Evolutionary conservation across 2,329 filamentous ascomycete genomes (phyloP), one percentile per base, ranked within the genome.

Genomic region (Paecilomyces niveus): DNA sequence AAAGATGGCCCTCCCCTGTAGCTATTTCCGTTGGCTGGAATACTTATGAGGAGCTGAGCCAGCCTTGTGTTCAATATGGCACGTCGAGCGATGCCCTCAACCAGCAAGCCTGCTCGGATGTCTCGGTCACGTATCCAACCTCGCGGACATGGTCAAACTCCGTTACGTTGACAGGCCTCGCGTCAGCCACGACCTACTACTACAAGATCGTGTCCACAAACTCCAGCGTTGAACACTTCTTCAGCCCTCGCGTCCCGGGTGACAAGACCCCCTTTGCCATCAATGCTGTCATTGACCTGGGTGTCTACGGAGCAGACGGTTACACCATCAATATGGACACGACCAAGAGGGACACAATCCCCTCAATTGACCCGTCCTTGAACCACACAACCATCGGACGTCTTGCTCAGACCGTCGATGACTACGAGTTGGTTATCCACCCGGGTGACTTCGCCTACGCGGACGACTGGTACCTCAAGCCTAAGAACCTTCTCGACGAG

Each of bases 321-420:
- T 84, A 72, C 68, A 84, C 82, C 7, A 76, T 81, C 54, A 26
- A 72, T 13, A 69, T 70, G 62, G 75, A 79, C 65, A 64, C 71
- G 54, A 68, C 70, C 10, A 83, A 83, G 67, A 72, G 78, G 35
- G 79, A 81, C 57, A 74, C 67, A 1, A 82, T 82, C 45, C 82
- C 81, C 0, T 61, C 61, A 4, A 70, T 85, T 45, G 68, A 81
- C 3, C 81, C 82, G 2, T 77, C 78, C 9, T 72, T 84, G 1
- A 83, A 85, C 64, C 82, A 85, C 70, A 82, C 81, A 2, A 85
- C 83, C n/a, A 85, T 85, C 58, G 75, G 74, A 15, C 76, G 77
- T 2, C 77, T 85, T 1, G 81, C 81, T 2, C 65, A 71, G 13
- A 84, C 77, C 0, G 73, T 81, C 33, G 71, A 84, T 63, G 77